A percentile compares a stretch with the other conserved stretches of the same genome.
Evolutionary conservation across 768 basidiomycete genomes (phyloP).

Genomic region (Rhizopogon sp.): DNA sequence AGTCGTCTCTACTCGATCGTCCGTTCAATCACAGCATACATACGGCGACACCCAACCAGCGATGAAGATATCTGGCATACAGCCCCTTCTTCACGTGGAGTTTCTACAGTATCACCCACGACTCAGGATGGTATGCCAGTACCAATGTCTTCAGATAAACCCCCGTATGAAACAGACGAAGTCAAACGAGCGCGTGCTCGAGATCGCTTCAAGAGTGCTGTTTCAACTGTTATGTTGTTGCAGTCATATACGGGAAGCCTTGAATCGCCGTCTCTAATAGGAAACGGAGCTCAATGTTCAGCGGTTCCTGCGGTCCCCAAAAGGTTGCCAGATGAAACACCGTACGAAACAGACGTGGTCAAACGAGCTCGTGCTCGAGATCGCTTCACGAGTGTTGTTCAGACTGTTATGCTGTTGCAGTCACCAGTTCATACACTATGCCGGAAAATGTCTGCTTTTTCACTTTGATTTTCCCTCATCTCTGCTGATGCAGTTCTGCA

Average conservation of each 20-base stretch:
- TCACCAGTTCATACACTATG: conserved; percentile 61
- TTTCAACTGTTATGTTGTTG: conserved; percentile 44
- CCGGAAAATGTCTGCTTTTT: conserved; percentile 54
- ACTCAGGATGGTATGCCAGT: conserved; percentile 7
- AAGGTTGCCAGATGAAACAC: conserved; percentile 27
- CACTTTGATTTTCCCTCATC: neutral
- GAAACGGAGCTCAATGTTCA: neutral
- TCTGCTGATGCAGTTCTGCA: conserved; percentile 22
- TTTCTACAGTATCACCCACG: neutral
- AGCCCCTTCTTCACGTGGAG: neutral
- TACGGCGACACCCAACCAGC: neutral
- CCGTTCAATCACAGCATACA: neutral
- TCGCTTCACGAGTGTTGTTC: conserved; percentile 39
- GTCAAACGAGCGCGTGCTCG: conserved; percentile 24
- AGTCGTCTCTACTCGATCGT: neutral
- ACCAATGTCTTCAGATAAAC: conserved; percentile 22
- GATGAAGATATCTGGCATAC: neutral
- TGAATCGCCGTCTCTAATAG: neutral
- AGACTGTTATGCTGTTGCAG: conserved; percentile 42
- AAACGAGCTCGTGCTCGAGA: conserved; percentile 25
- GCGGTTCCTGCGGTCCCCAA: conserved; percentile 6
- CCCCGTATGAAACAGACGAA: conserved; percentile 18
- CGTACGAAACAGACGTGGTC: conserved; percentile 19
- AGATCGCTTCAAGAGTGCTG: conserved; percentile 36
- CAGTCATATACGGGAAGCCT: conserved; percentile 9